These are phyloP conservation scores for Phlebopus sp. DNA, from an alignment of 1,284 basidiomycete genomes.

Conservation along the genomic window DNA sequence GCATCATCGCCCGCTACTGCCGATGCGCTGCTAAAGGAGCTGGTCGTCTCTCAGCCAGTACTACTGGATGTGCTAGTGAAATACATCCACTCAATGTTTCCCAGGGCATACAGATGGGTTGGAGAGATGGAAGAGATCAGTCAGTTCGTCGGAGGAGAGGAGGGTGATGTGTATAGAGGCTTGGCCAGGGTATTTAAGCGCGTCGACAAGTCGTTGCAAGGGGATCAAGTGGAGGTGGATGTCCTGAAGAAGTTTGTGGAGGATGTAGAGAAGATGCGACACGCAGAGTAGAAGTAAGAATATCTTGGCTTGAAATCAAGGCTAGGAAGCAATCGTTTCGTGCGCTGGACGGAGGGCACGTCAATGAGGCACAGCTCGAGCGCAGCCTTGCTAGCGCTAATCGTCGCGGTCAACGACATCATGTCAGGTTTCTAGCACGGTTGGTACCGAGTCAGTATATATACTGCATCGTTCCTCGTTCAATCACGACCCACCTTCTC, in stretches of 20 bases:
- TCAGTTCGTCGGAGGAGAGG: slow-evolving; percentile 47
- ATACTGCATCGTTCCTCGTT: too few species aligned
- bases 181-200: slow-evolving; percentile 45
- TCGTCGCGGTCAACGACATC: too few species aligned
- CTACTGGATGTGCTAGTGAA: slow-evolving; percentile 40
- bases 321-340: too few species aligned
- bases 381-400: too few species aligned
- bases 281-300: slow-evolving; percentile 11
- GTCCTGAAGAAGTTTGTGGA: slow-evolving; percentile 46
- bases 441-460: too few species aligned
- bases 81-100: slow-evolving; percentile 47
- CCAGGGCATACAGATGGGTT: slow-evolving; percentile 60
- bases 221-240: slow-evolving; percentile 37
- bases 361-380: too few species aligned
- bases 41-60: slow-evolving; percentile 45
- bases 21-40: slow-evolving; percentile 48
- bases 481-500: too few species aligned
- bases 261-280: slow-evolving; percentile 33
- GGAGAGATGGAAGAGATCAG: slow-evolving; percentile 63
- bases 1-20: slow-evolving; percentile 57
- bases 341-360: too few species aligned
- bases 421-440: too few species aligned
- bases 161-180: slow-evolving; percentile 47
- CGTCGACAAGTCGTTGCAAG: slow-evolving; percentile 39
- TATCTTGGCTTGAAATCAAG: background rate